Base-by-base conservation (phyloP, 148 eudicot species). In the Pharnaceum exiguum region DNA sequence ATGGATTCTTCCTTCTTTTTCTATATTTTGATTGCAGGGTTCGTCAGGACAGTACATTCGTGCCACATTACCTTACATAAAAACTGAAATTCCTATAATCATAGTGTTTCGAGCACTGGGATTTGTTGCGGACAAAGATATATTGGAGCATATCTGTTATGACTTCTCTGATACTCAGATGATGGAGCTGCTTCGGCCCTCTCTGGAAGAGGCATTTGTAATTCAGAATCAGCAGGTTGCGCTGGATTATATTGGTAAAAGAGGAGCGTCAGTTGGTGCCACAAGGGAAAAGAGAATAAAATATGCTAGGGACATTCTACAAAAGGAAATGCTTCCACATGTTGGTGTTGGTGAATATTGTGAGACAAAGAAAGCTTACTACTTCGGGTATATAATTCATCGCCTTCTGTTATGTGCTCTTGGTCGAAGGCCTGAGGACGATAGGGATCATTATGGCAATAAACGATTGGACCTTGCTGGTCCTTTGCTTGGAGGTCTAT, bases 211-310 rank as follows among this genome's bases (percentile, higher is more conserved):
- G 79, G 99, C 99, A 52, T 93, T 93, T 75, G 99, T 93, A 5
- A 93, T 93, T 70, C 99, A 93, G 76, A 93, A 93, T 72, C 99
- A 93, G 58, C 77, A 93, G 81, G 99, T 93, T 50, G 99, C 99
- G 1, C 82, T 93, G 8, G 99, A 93, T 50, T 93, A 93, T 71
- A 93, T 89, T 11, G 99, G 99, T 23, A 93, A 93, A 78, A 83
- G 99, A 83, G 96, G 99, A 35, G 78, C 94, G 10, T 83, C 95
- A 30, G 95, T 89, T 67, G 99, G 99, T 78, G 96, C 82, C 55
- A 83, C 95, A 3, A 74, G 51, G 69, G 99, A 93, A 60, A 93
- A 89, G 77, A 82, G 99, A 59, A 93, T 93, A 23, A 93, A 93
- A 85, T 89, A 85, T 75, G 99, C 99, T 7, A 86, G 75, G 64